Evolutionary conservation across 257 asterid species (phyloP).

Genomic region (Solanum rostratum): DNA sequence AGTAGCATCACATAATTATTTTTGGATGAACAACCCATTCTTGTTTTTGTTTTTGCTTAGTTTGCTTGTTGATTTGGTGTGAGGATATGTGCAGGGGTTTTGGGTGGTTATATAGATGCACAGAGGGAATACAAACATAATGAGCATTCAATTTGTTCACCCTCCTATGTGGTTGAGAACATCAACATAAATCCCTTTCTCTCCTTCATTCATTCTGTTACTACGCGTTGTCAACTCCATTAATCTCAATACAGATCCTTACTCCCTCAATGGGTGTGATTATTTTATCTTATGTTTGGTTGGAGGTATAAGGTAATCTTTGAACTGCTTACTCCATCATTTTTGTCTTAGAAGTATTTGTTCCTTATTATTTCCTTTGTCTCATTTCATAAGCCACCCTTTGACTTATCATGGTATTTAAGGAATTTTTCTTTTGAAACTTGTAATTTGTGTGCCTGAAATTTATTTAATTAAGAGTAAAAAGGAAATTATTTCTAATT

Average conservation of each 20-base stretch:
- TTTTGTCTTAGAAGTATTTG: too few relatives aligned
- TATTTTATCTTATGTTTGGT: too few relatives aligned
- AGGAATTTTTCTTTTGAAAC: too few relatives aligned
- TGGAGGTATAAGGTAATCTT: too few relatives aligned
- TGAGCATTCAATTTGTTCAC: background rate
- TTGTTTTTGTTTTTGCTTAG: background rate
- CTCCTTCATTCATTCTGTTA: background rate
- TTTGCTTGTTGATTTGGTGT: background rate
- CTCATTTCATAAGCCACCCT: too few relatives aligned
- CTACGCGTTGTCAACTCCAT: background rate
- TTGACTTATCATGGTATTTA: too few relatives aligned
- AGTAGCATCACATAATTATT: background rate
- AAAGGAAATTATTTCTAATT: too few relatives aligned
- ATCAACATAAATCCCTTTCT: background rate
- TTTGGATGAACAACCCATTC: conserved; percentile 11
- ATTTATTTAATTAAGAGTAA: too few relatives aligned
- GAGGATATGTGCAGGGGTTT: background rate
- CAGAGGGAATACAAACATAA: background rate
- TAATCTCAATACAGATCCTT: background rate
- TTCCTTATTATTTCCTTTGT: too few relatives aligned
- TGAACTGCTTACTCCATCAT: too few relatives aligned
- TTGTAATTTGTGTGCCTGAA: too few relatives aligned
- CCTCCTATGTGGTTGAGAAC: background rate
- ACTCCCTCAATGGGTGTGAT: too few relatives aligned
- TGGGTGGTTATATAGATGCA: background rate